A percentile compares a stretch with the other conserved stretches of the same genome.
Conservation (phyloP, 2,329 filamentous ascomycete genomes). For the Monosporascus cannonballus region DNA sequence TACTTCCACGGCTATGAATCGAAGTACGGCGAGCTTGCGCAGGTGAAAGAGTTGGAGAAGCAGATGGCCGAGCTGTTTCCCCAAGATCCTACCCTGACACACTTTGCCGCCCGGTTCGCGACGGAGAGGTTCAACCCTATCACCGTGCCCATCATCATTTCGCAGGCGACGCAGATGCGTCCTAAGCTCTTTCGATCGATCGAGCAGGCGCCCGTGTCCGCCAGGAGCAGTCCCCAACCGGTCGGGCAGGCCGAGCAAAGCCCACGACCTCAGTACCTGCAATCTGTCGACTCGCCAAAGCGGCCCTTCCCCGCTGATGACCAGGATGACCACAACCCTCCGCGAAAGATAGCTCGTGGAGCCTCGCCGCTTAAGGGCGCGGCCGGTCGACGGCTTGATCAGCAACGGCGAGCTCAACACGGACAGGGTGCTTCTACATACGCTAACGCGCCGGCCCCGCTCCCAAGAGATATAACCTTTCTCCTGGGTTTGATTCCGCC, state of each 20-base stretch:
- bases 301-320: constrained; percentile 63
- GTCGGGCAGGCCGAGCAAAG: constrained; percentile 28
- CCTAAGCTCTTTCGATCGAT: constrained; percentile 54
- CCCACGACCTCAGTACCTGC: constrained; percentile 42
- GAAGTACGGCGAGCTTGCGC: constrained; percentile 84
- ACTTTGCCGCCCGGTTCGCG: constrained; percentile 73
- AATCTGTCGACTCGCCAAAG: constrained; percentile 50
- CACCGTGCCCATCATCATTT: constrained; percentile 74
- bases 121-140: constrained; percentile 75
- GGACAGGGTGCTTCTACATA: constrained; percentile 34
- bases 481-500: constrained; percentile 68
- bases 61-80: constrained; percentile 94
- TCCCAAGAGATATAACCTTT: constrained; percentile 65
- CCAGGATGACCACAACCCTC: constrained; percentile 64
- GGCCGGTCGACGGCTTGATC: constrained; percentile 76
- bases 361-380: constrained; percentile 90
- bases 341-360: constrained; percentile 82
- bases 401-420: constrained; percentile 58
- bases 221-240: constrained; percentile 39
- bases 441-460: constrained; percentile 46
- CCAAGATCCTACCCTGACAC: constrained; percentile 69
- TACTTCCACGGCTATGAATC: constrained; percentile 97
- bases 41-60: constrained; percentile 84
- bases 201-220: constrained; percentile 39
- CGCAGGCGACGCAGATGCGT: constrained; percentile 69